These are phyloP conservation scores for Pyrrhoderma noxium DNA, from an alignment of 1,284 basidiomycete genomes.

Conservation along the genomic window DNA sequence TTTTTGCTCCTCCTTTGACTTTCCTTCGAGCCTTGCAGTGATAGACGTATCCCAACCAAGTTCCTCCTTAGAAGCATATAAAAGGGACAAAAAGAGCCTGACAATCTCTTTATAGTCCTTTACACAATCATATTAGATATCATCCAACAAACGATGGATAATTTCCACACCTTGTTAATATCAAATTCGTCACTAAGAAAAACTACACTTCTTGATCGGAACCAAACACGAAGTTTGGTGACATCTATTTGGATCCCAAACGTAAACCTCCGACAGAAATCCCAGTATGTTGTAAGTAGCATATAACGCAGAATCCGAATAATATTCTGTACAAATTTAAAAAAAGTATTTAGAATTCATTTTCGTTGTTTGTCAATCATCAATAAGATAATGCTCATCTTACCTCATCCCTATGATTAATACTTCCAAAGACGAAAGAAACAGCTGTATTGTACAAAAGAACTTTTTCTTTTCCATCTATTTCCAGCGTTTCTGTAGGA, in stretches of 20 bases:
- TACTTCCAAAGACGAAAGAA: neutral
- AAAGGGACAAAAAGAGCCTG: neutral
- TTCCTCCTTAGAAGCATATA: constrained; percentile 1
- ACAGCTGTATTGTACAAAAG: neutral
- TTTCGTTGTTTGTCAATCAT: too few relatives aligned
- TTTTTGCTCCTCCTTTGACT: too few relatives aligned
- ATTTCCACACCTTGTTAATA: too few relatives aligned
- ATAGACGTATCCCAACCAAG: constrained; percentile 5
- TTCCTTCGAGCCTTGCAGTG: neutral
- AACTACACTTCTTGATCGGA: neutral
- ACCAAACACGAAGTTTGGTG: neutral
- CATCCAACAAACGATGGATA: neutral
- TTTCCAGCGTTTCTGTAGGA: too few relatives aligned
- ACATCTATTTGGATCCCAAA: constrained; percentile 18
- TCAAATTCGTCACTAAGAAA: too few relatives aligned
- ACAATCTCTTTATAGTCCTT: neutral
- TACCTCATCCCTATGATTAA: too few relatives aligned
- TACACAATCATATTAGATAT: neutral
- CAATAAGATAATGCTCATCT: neutral
- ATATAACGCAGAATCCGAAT: neutral
- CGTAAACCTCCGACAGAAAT: constrained; percentile 15
- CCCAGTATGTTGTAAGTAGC: constrained; percentile 14
- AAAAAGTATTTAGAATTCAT: too few relatives aligned
- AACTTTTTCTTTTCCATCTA: too few relatives aligned
- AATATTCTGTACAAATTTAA: neutral